These are phyloP conservation scores for Colletotrichum trifolii DNA, from an alignment of 2,329 filamentous ascomycete species.

Conservation along the genomic window DNA sequence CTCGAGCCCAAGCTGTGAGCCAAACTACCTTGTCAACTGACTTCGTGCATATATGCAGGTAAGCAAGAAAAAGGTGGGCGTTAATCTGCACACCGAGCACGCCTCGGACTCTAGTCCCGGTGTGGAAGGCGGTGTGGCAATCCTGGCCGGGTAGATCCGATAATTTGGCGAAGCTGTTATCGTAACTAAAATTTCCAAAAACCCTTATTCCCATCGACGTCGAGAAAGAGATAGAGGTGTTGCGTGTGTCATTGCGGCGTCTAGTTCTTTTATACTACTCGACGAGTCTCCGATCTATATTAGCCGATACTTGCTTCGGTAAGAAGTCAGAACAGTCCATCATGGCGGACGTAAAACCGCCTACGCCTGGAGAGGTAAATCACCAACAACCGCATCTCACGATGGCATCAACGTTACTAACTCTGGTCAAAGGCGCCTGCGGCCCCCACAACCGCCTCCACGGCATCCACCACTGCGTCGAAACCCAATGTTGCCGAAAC, in stretches of 20 bases:
- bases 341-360: constrained; percentile 41
- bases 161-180: constrained; percentile 36
- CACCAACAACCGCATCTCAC: not conserved
- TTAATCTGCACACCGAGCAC: constrained; percentile 1
- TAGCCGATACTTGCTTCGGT: not conserved
- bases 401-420: constrained; percentile 20
- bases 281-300: too few relatives aligned
- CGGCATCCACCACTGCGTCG: constrained; percentile 40
- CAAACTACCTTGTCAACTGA: constrained; percentile 19
- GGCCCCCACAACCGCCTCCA: constrained; percentile 7
- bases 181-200: constrained; percentile 36
- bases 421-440: constrained; percentile 19
- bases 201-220: constrained; percentile 13
- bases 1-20: constrained; percentile 1
- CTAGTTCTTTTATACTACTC: not conserved
- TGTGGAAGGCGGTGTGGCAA: constrained; percentile 22
- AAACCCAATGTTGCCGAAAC: constrained; percentile 39
- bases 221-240: constrained; percentile 10
- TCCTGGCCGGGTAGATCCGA: constrained; percentile 30
- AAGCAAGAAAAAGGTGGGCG: not conserved
- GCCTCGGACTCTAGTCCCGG: not conserved
- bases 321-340: not conserved
- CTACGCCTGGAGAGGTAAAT: constrained; percentile 37
- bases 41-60: not conserved
- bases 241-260: not conserved